A percentile compares a stretch with the other conserved stretches of the same genome.
Conservation (phyloP, 208 protist genomes). For the Crithidia expoeki region DNA sequence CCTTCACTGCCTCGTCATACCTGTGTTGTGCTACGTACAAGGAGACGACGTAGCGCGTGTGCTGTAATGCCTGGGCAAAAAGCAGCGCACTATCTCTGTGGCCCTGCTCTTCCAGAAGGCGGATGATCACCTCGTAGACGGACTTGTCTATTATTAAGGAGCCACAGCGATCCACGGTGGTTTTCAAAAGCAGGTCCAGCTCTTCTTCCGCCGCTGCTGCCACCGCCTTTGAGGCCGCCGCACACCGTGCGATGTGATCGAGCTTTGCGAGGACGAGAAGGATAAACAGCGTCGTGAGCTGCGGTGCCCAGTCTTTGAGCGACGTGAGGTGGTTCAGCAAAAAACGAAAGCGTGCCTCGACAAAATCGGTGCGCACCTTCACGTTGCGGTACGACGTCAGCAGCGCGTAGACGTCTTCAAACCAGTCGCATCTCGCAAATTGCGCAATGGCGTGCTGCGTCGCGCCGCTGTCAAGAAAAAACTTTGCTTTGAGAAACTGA, state of each 20-base stretch:
- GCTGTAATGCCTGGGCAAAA: conserved; percentile 78
- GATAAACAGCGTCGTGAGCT: conserved; percentile 28
- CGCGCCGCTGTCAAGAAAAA: conserved; percentile 52
- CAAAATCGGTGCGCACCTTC: conserved; percentile 37
- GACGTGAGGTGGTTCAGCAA: conserved; percentile 21
- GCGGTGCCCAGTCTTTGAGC: conserved; percentile 24
- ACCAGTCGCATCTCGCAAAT: conserved; percentile 66
- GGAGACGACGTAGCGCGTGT: conserved; percentile 69
- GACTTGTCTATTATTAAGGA: conserved; percentile 36
- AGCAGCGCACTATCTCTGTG: conserved; percentile 69
- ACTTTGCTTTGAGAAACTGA: conserved; percentile 55
- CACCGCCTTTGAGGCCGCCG: background rate
- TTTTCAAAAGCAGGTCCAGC: conserved; percentile 36
- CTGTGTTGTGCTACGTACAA: conserved; percentile 46
- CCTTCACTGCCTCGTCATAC: conserved; percentile 53
- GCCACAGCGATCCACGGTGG: conserved; percentile 32
- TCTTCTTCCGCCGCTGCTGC: conserved; percentile 20
- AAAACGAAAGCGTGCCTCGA: conserved; percentile 57
- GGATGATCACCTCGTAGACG: conserved; percentile 56
- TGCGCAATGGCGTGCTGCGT: conserved; percentile 39
- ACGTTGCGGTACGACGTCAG: conserved; percentile 35
- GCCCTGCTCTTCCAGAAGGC: conserved; percentile 88
- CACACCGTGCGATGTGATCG: conserved; percentile 22
- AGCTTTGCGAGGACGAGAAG: conserved; percentile 21
- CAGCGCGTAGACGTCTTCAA: conserved; percentile 65